These are phyloP conservation scores for Lachnellula cervina DNA, from an alignment of 2,329 filamentous ascomycete species.

Conservation along the genomic window DNA sequence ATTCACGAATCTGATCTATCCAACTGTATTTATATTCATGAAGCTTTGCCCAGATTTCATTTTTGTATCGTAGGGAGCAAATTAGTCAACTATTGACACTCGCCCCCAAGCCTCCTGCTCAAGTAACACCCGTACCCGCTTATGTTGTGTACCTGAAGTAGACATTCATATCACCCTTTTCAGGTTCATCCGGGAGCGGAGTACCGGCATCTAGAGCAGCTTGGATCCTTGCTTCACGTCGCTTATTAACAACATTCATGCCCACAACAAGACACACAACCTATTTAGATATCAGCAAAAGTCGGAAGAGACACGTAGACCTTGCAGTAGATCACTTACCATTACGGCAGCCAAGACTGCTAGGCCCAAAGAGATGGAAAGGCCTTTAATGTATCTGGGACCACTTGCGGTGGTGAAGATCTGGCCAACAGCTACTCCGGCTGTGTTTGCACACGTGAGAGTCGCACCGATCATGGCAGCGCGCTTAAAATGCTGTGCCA, in stretches of 20 bases:
- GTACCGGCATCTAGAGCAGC: conserved; percentile 2
- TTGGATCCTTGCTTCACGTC: conserved; percentile 4
- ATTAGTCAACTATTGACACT: too few species aligned
- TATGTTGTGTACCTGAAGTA: conserved; percentile 6
- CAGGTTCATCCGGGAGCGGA: conserved; percentile 7
- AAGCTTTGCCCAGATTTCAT: too few species aligned
- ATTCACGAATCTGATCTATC: too few species aligned
- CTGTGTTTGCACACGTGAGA: conserved; percentile 40
- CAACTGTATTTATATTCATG: too few species aligned
- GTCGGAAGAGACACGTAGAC: too few species aligned
- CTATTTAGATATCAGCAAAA: neutral
- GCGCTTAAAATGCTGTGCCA: conserved; percentile 41
- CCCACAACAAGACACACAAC: neutral
- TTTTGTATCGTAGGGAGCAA: too few species aligned
- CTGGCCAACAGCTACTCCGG: conserved; percentile 33
- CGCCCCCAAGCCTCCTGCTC: too few species aligned
- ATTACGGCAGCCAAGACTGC: conserved; percentile 3
- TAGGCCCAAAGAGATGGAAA: conserved; percentile 3
- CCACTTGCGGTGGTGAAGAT: conserved; percentile 4
- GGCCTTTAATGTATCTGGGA: conserved; percentile 11
- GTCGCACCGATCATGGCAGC: conserved; percentile 42
- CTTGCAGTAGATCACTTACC: neutral
- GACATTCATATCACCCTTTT: conserved; percentile 10
- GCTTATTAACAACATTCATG: conserved; percentile 5
- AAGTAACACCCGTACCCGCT: neutral